A percentile compares a stretch with the other conserved stretches of the same genome.
phyloP scores from a whole-genome alignment of 306 rosid species.

The Gastrolobium bilobum region DNA sequence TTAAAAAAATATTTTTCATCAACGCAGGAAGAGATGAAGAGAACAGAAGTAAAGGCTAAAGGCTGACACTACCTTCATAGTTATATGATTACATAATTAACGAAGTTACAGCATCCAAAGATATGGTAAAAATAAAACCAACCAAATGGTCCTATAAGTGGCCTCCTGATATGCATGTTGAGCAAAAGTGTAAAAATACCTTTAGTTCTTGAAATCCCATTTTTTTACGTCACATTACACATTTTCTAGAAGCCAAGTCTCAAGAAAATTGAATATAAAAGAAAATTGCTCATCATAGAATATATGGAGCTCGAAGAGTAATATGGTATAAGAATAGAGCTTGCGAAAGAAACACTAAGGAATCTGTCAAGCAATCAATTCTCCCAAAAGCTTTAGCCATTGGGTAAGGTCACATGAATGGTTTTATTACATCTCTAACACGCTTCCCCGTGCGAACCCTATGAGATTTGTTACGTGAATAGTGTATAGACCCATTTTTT shows the following conservation, averaged over 20 bases:
- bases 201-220: background rate
- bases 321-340: constrained; percentile 10
- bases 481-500: no score
- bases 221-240: background rate
- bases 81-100: background rate
- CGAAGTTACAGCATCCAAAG: constrained; percentile 9
- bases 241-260: constrained; percentile 11
- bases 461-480: no score
- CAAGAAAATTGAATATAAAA: background rate
- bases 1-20: background rate
- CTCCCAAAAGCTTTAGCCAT: no score
- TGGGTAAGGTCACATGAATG: no score
- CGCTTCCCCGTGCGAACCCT: no score
- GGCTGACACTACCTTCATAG: background rate
- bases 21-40: background rate
- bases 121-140: background rate
- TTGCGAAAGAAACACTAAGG: background rate
- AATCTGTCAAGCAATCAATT: no score
- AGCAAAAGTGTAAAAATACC: constrained; percentile 20
- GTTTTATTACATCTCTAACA: no score
- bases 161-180: background rate
- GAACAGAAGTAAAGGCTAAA: background rate
- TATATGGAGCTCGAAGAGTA: constrained; percentile 15
- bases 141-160: background rate
- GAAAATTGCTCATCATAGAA: background rate